Evolutionary conservation across 1,139 yeast genomes (phyloP).

Genomic region (Cylindricascospora bacillispora): DNA sequence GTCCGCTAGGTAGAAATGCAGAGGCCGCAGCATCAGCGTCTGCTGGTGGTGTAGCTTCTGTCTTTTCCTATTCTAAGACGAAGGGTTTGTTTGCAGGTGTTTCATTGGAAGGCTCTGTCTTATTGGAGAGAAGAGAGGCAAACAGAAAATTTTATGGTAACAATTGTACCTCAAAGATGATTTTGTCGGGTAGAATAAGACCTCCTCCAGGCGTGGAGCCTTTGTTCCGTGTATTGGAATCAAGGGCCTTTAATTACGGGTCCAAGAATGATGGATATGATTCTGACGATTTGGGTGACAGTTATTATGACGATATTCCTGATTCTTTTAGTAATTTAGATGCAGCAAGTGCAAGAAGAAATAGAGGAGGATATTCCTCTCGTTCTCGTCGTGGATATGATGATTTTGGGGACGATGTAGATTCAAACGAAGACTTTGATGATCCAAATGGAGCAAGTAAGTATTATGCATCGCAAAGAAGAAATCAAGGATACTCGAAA

Average conservation of each 20-base stretch:
- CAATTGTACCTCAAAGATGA: constrained; percentile 72
- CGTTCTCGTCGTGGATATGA: constrained; percentile 27
- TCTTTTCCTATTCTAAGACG: constrained; percentile 87
- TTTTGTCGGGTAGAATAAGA: constrained; percentile 75
- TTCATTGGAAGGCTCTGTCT: constrained; percentile 90
- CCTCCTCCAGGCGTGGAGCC: constrained; percentile 92
- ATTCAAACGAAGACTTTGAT: constrained; percentile 6
- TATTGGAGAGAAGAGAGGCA: constrained; percentile 92
- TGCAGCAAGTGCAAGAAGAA: constrained; percentile 17
- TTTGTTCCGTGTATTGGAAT: constrained; percentile 72
- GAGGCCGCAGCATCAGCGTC: constrained; percentile 98
- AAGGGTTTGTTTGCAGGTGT: constrained; percentile 97
- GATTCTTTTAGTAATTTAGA: constrained; percentile 21
- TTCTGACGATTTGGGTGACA: constrained; percentile 24
- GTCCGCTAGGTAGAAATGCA: constrained; percentile 94
- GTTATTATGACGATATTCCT: constrained; percentile 27
- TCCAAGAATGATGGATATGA: constrained; percentile 33
- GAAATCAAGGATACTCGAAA: constrained; percentile 7
- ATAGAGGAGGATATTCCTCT: constrained; percentile 24
- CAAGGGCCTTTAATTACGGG: constrained; percentile 66
- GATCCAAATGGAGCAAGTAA: constrained; percentile 29
- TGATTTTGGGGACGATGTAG: constrained; percentile 6
- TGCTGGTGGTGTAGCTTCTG: constrained; percentile 74
- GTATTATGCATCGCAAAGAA: constrained; percentile 17
- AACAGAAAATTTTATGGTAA: constrained; percentile 88